Conservation (phyloP, 768 basidiomycete species). For the Tricholoma terreum region DNA sequence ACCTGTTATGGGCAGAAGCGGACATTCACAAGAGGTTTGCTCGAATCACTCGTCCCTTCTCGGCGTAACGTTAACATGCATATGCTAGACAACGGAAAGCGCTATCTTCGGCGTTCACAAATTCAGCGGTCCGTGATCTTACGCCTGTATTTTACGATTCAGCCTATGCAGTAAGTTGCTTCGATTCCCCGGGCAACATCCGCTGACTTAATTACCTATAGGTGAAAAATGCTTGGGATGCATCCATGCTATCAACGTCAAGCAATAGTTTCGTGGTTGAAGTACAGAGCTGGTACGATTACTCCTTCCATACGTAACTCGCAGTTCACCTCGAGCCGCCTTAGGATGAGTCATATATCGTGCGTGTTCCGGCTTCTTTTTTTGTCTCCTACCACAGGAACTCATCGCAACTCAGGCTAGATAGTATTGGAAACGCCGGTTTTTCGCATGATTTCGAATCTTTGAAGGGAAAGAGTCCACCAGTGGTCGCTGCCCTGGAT, state of each 20-base stretch:
- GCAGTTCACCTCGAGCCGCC: constrained; percentile 33
- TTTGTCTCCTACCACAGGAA: neutral
- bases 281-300: constrained; percentile 41
- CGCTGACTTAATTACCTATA: neutral
- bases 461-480: constrained; percentile 44
- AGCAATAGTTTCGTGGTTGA: constrained; percentile 42
- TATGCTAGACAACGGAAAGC: constrained; percentile 44
- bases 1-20: constrained; percentile 39
- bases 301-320: constrained; percentile 17
- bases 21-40: constrained; percentile 33
- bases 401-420: constrained; percentile 36
- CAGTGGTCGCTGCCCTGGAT: constrained; percentile 40
- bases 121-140: constrained; percentile 37
- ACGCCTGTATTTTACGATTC: constrained; percentile 50
- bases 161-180: constrained; percentile 40
- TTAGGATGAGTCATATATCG: constrained; percentile 47
- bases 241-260: constrained; percentile 23
- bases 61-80: no score
- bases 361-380: constrained; percentile 16
- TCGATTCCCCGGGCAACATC: neutral
- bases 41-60: neutral
- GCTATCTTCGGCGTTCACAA: constrained; percentile 40
- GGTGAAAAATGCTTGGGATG: constrained; percentile 27
- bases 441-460: constrained; percentile 57
- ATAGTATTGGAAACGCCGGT: constrained; percentile 55